Evolutionary conservation across 805 yeast species (phyloP).

Genomic region (Ogataea neopini): DNA sequence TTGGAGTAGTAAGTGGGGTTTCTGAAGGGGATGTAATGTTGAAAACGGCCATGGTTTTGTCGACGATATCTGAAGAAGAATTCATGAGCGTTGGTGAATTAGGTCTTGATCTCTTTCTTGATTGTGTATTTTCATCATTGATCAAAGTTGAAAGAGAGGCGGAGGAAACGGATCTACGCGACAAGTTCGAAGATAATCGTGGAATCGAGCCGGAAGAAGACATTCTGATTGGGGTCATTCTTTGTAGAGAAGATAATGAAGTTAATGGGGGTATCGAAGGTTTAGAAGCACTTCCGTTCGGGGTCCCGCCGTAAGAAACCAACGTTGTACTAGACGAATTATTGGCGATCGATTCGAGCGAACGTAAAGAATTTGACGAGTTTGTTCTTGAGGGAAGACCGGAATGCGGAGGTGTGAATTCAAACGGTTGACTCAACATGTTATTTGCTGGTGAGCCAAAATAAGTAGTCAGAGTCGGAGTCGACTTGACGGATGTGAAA

Average conservation of each 20-base stretch:
- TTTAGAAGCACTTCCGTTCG: constrained; percentile 31
- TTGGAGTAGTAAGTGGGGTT: constrained; percentile 37
- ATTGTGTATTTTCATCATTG: constrained; percentile 29
- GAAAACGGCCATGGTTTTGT: constrained; percentile 31
- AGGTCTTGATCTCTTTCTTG: constrained; percentile 50
- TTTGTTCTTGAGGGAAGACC: constrained; percentile 9
- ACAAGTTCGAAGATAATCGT: constrained; percentile 11
- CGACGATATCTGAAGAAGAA: constrained; percentile 12
- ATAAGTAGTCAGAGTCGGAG: constrained; percentile 23
- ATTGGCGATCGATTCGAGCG: constrained; percentile 51
- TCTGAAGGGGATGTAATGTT: constrained; percentile 37
- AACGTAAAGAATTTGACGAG: constrained; percentile 43
- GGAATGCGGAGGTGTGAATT: constrained; percentile 28
- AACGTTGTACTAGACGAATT: constrained; percentile 40
- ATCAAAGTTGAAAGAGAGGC: constrained; percentile 43
- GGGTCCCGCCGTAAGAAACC: constrained; percentile 32
- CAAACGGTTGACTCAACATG: constrained; percentile 11
- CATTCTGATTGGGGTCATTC: constrained; percentile 43
- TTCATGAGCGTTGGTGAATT: constrained; percentile 41
- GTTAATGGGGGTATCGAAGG: constrained; percentile 29
- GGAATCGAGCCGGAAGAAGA: constrained; percentile 21
- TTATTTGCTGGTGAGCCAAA: constrained; percentile 14
- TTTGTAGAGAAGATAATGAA: constrained; percentile 44
- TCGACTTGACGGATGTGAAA: constrained; percentile 26
- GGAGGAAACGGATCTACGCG: constrained; percentile 30